phyloP scores from a whole-genome alignment of 2,329 filamentous ascomycete genomes.

The Emergomyces africanus region DNA sequence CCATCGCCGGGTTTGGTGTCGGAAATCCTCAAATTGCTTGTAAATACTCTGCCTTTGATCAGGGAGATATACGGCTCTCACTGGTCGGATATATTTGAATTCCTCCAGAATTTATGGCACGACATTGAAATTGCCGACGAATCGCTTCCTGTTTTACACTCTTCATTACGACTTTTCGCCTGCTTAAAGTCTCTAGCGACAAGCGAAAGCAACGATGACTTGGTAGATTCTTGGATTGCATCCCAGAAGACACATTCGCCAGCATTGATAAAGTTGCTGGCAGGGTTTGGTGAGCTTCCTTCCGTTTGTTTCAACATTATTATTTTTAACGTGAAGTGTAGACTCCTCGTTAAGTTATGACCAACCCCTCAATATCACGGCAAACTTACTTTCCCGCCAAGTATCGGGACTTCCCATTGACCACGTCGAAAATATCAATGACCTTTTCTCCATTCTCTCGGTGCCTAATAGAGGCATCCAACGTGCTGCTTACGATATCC shows the following conservation, averaged over 20 bases:
- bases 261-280: slow-evolving; percentile 30
- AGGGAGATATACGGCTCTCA: slow-evolving; percentile 77
- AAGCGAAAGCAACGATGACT: slow-evolving; percentile 67
- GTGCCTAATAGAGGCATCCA: slow-evolving; percentile 65
- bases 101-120: slow-evolving; percentile 47
- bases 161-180: slow-evolving; percentile 58
- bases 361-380: slow-evolving; percentile 61
- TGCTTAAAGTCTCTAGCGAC: slow-evolving; percentile 45
- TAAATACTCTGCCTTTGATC: slow-evolving; percentile 56
- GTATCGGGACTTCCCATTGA: slow-evolving; percentile 51
- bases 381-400: slow-evolving; percentile 58
- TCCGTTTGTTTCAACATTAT: neutral
- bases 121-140: slow-evolving; percentile 35
- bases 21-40: slow-evolving; percentile 33
- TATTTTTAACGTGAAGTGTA: slow-evolving; percentile 12
- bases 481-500: slow-evolving; percentile 62
- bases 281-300: slow-evolving; percentile 25
- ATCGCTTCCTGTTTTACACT: slow-evolving; percentile 51
- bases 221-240: slow-evolving; percentile 59
- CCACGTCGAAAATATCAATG: slow-evolving; percentile 49
- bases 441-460: slow-evolving; percentile 64
- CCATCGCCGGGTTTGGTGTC: slow-evolving; percentile 26
- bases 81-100: slow-evolving; percentile 57
- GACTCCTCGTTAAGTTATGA: slow-evolving; percentile 41
- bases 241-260: slow-evolving; percentile 49